Base-by-base conservation (phyloP, 2,329 filamentous ascomycete species). In the Neonectria sp. region DNA sequence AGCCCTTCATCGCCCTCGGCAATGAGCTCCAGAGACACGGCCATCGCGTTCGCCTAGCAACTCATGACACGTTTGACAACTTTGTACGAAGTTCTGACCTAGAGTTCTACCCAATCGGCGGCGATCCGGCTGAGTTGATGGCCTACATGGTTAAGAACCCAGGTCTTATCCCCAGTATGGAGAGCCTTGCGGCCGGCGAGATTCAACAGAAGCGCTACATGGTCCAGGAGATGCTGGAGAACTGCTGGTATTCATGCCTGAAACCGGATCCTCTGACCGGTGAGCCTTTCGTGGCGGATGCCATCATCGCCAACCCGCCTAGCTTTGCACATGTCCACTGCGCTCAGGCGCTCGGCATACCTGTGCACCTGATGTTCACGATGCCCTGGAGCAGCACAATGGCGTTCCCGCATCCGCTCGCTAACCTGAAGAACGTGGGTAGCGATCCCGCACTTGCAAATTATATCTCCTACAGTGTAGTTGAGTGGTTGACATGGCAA, bases 331-430 rank as follows among this genome's bases (percentile, higher is more conserved):
- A 68, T 21, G 21, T 21, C 21, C 21, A 21, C 21, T 21, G 21
- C 21, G 21, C 21, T 21, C 21, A 21, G 21, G 55, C 55, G 2
- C n/a, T 70, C 4, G 65, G 65, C 1, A 57, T 68, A 3, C 68
- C 68, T 3, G 17, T 70, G 8, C 65, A 70, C 31, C 15, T 70
- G 3, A 70, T 68, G 68, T 68, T 70, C 6, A 70, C 68, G 0
- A 70, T 64, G 60, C 55, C 55, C 4, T 63, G 49, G 49, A 37
- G 31, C 9, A 33, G 29, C 29, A 46, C 60, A n/a, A 3, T 5
- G 33, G 21, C 51, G 12, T 62, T 55, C 40, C 51, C 51, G 11
- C 37, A 60, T 33, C 65, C 63, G 3, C 45, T 57, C 25, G 52
- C 51, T 25, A 59, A 57, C 49, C 25, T 63, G 3, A 35, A 67